phyloP scores from a whole-genome alignment of 306 rosid species.

The Cucurbita maxima region DNA sequence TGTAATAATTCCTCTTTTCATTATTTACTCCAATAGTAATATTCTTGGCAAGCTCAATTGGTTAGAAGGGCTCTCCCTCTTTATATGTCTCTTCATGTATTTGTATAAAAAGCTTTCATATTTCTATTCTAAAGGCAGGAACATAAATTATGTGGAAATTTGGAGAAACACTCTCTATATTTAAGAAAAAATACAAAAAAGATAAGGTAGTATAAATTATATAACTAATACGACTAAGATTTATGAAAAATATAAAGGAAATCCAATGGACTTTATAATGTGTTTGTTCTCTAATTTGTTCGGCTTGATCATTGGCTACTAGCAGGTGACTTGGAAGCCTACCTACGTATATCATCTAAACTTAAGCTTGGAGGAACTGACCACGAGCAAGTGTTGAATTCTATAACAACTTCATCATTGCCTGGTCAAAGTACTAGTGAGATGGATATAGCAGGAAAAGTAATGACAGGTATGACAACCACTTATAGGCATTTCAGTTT shows the following conservation, averaged over 20 bases:
- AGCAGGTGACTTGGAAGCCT: constrained; percentile 59
- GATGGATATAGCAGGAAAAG: constrained; percentile 42
- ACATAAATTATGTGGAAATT: background rate
- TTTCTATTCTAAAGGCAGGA: background rate
- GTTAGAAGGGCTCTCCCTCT: background rate
- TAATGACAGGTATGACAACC: constrained; percentile 37
- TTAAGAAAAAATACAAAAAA: background rate
- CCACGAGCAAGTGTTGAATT: constrained; percentile 28
- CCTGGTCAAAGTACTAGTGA: constrained; percentile 32
- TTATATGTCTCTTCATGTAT: background rate
- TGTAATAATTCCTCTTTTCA: background rate
- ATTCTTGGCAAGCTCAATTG: background rate
- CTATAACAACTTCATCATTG: constrained; percentile 14
- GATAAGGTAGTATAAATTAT: background rate
- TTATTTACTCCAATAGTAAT: background rate
- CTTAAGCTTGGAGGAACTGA: constrained; percentile 62
- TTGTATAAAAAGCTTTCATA: background rate
- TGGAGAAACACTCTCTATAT: background rate
- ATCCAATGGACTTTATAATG: background rate
- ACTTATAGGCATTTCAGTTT: background rate
- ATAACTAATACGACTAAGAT: background rate
- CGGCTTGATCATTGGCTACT: constrained; percentile 10
- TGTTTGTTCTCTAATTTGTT: constrained; percentile 6
- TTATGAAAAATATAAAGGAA: background rate
- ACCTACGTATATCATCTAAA: constrained; percentile 58